phyloP scores from a whole-genome alignment of 2,329 filamentous ascomycete species.

The Colletotrichum caudatum region DNA sequence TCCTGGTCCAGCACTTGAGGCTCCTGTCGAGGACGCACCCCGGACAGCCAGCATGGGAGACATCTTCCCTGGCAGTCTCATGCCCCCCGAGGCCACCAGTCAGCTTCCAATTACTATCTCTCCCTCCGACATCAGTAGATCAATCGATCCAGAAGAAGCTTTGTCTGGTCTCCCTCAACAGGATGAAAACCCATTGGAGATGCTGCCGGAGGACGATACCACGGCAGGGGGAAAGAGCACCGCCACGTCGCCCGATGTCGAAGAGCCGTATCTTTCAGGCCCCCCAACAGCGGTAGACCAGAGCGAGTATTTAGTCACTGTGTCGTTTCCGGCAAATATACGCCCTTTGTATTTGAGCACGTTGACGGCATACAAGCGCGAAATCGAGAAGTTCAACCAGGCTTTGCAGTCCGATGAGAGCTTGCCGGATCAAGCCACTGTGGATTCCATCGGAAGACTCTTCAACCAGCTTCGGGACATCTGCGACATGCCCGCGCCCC shows the following conservation, averaged over 20 bases:
- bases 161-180: conserved; percentile 35
- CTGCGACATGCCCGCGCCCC: conserved; percentile 68
- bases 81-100: conserved; percentile 43
- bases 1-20: conserved; percentile 1
- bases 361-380: conserved; percentile 57
- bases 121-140: conserved; percentile 54
- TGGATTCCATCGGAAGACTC: conserved; percentile 63
- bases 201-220: conserved; percentile 29
- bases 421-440: conserved; percentile 45
- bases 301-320: conserved; percentile 65
- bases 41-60: conserved; percentile 39
- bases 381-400: conserved; percentile 60
- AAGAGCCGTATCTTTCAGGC: conserved; percentile 31
- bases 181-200: conserved; percentile 26
- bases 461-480: conserved; percentile 64
- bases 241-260: conserved; percentile 30
- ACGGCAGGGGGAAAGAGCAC: conserved; percentile 29
- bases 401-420: conserved; percentile 27
- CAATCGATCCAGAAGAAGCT: conserved; percentile 44
- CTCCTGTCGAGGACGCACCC: conserved; percentile 5
- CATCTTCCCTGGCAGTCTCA: conserved; percentile 41
- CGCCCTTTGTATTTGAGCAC: conserved; percentile 65
- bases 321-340: conserved; percentile 67
- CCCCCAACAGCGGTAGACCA: conserved; percentile 43
- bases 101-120: conserved; percentile 51